phyloP scores from a whole-genome alignment of 2,329 filamentous ascomycete species.

The Nigrospora oryzae region DNA sequence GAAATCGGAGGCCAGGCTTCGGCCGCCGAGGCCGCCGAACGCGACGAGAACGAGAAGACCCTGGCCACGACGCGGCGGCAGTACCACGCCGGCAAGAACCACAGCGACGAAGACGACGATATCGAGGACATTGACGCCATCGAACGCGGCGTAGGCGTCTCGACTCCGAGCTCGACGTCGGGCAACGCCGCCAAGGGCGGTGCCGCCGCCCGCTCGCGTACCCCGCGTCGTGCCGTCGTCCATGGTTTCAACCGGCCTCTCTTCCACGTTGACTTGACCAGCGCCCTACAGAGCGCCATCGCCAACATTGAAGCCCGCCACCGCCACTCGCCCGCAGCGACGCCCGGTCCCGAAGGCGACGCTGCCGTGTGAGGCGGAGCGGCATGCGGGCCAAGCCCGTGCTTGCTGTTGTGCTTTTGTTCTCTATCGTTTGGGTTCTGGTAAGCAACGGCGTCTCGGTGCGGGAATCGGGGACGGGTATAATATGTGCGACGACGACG shows the following conservation, averaged over 20 bases:
- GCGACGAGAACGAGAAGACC: conserved; percentile 47
- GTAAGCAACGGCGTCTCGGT: too few species aligned
- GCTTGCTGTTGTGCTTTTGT: too few species aligned
- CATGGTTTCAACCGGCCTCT: conserved; percentile 83
- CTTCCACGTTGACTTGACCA: conserved; percentile 90
- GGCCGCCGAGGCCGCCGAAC: conserved; percentile 61
- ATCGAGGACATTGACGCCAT: conserved; percentile 16
- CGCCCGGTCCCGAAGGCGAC: too few species aligned
- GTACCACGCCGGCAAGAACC: conserved; percentile 5
- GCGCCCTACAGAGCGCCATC: conserved; percentile 79
- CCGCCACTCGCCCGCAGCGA: too few species aligned
- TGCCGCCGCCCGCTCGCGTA: conserved; percentile 27
- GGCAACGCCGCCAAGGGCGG: neutral
- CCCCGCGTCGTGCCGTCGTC: conserved; percentile 55
- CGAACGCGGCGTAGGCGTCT: conserved; percentile 9
- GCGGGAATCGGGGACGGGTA: too few species aligned
- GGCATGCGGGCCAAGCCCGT: too few species aligned
- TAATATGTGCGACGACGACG: too few species aligned
- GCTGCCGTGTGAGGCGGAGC: too few species aligned
- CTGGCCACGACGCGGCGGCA: conserved; percentile 7
- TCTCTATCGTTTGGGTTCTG: too few species aligned
- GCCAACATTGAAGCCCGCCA: conserved; percentile 57
- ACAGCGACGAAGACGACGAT: neutral
- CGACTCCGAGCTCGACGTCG: conserved; percentile 5
- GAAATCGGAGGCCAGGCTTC: conserved; percentile 69